Percentiles rank a stretch among this genome's conserved stretches.
Conservation (phyloP, 305 asterid species). For the Ilex paraguariensis region DNA sequence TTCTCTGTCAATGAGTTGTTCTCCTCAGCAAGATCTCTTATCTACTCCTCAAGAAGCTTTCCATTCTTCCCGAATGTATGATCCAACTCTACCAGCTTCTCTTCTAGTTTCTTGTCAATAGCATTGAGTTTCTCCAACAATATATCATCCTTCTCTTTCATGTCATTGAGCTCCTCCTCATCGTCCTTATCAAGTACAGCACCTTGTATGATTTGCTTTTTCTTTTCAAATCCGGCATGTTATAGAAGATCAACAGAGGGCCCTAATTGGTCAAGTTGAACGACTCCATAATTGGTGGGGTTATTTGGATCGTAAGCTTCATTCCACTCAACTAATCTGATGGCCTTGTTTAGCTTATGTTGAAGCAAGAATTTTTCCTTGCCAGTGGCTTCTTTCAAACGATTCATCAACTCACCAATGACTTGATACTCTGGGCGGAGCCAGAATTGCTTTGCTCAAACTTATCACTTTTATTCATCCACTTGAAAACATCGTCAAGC, state of each 20-base stretch:
- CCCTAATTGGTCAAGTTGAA: slow-evolving; percentile 46
- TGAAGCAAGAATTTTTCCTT: too few species aligned
- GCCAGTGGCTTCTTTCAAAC: too few species aligned
- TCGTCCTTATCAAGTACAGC: slow-evolving; percentile 28
- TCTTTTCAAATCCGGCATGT: slow-evolving; percentile 45
- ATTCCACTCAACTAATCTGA: slow-evolving; percentile 64
- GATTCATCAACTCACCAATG: too few species aligned
- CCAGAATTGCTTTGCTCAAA: too few species aligned
- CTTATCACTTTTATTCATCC: too few species aligned
- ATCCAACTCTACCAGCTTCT: slow-evolving; percentile 73
- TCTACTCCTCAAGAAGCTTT: slow-evolving; percentile 78
- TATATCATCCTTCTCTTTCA: slow-evolving; percentile 74
- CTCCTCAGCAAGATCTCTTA: slow-evolving; percentile 93
- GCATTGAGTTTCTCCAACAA: slow-evolving; percentile 65
- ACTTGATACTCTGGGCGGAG: too few species aligned
- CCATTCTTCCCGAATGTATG: slow-evolving; percentile 86
- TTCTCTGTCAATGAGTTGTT: slow-evolving; percentile 75
- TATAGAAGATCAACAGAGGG: slow-evolving; percentile 42
- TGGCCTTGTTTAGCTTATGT: slow-evolving; percentile 83
- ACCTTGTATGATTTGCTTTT: slow-evolving; percentile 33
- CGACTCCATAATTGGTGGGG: slow-evolving; percentile 70
- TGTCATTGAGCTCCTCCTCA: slow-evolving; percentile 59
- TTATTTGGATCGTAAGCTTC: slow-evolving; percentile 80
- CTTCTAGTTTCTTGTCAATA: slow-evolving; percentile 67
- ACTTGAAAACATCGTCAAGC: too few species aligned